Base-by-base conservation (phyloP, 371 early-diverging fungal genomes). In the Rhizopus microsporus region DNA sequence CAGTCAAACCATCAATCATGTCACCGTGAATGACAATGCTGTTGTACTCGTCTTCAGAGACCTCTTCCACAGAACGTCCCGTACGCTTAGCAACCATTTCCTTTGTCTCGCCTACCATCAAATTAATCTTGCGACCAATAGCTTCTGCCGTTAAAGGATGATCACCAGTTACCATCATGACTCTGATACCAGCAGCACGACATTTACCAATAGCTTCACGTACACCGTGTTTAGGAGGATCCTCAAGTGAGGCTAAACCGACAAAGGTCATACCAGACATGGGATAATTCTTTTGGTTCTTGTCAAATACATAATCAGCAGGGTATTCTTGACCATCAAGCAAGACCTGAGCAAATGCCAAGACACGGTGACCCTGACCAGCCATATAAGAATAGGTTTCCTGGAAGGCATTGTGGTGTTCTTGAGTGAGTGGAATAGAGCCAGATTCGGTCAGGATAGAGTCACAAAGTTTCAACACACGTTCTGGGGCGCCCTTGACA, bases 111-210 rank as follows among this genome's bases (percentile, higher is more conserved):
- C 86, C 83, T 3, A 95, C 56, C 68, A 96, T 82, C 76, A 96
- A 75, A 72, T 95, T 95, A 72, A 95, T 95, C 54, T 94, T 93
- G 61, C 96, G 88, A 6, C 85, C 92, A 59, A 90, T 88, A 7
- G 88, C 88, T 64, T 90, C 89, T 31, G 92, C 90, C 1, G 96
- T 95, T 59, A 96, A 78, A 30, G 94, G 92, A 63, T 94, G 94
- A 71, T 97, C 97, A 62, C 96, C 98, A 9, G 97, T 97, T 8
- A 95, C 97, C 95, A 96, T 97, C 83, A 95, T 87, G 39, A 97
- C 93, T 65, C 90, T 88, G 68, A 98, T 89, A 63, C 96, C 97
- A 5, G 98, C 98, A 32, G 78, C 75, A 56, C 95, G 88, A 65
- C 95, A 94, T 44, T 87, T 80, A 43, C 93, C 95, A 64, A 97